Evolutionary conservation across 2,329 filamentous ascomycete genomes (phyloP), one percentile per base, ranked within the genome.

Genomic region (Fusarium oligoseptatum): DNA sequence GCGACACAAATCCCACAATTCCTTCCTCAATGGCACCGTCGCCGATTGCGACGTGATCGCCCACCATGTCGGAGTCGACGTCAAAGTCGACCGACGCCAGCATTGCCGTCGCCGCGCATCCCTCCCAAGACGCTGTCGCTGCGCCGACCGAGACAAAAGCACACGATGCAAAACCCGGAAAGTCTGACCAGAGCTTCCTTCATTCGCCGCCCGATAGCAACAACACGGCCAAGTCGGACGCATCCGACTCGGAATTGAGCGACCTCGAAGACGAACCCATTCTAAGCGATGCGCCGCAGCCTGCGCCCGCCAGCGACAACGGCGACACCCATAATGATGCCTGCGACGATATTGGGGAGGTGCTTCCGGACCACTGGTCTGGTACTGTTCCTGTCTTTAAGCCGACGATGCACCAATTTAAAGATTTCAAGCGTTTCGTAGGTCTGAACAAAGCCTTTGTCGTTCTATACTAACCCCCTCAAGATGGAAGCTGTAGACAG

Each of bases 341-440:
- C 24, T 48, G 58, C 65, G 89, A 90, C 56, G 92, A 95, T 77
- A 92, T 94, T 77, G 93, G 93, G 76, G 94, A 97, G 64, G 89
- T 97, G 64, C 87, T 92, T 56, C 96, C 96, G 1, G 94, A 95
- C 81, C 92, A 98, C 83, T 98, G 94, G 87, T 97, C 95, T 80
- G 95, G 95, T 72, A 94, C 92, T 72, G 93, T 99, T 39, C 96
- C 97, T 10, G 93, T 99, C 70, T 99, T 99, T 85, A 96, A 92
- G 83, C 97, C 97, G 83, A 96, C 93, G 68, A 97, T 98, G 94
- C 90, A 93, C 72, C 95, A 99, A 84, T 98, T 98, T 85, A 92
- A 92, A 80, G 94, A 97, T 84, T 99, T 99, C 83, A 93, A 96
- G 84, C 91, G 90, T 81, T 98, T 97, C 82, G 93, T 98, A 86